Evolutionary conservation across 306 rosid genomes (phyloP), one percentile per base, ranked within the genome.

Genomic region (Quercus aquifolioides): DNA sequence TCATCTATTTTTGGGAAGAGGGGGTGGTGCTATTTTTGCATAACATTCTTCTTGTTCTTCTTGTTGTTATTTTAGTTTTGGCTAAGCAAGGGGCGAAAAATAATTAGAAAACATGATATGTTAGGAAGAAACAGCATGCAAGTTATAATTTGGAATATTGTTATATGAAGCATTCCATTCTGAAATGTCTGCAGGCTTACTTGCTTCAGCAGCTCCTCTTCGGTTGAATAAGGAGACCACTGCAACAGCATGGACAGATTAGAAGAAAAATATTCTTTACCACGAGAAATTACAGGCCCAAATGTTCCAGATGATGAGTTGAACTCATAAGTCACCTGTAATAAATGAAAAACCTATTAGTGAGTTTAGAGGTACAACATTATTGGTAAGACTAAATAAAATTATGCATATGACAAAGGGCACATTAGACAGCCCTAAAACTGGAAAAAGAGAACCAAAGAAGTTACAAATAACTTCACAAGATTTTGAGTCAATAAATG

Each of bases 171-270:
- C 63, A 57, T 57, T 57, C 63, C 12, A 57, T 18, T 18, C 63
- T 57, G 20, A 57, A 20, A 57, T 57, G 20, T 57, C 63, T 20
- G 15, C 69, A 20, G 82, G 41, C 81, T 65, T 80, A 88, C 91
- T 76, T 85, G 91, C 67, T 88, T 78, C 75, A 88, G 82, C 65
- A 88, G 91, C 74, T 80, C 87, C 20, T 83, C 55, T 67, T 88
- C 91, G 1, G 87, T 80, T 63, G 85, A 83, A 75, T 82, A 88
- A 30, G 89, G 91, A 73, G 91, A 83, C 91, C 91, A 88, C 56
- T 80, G 79, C 68, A 88, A 52, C 58, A 85, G 70, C 80, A 62
- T 57, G 69, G 80, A 75, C 51, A 88, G 84, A 81, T 88, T 88
- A 46, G 85, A 72, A 54, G 30, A 51, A 55, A 80, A 85, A 80